phyloP scores from a whole-genome alignment of 306 rosid genomes.

The Senna siamea region DNA sequence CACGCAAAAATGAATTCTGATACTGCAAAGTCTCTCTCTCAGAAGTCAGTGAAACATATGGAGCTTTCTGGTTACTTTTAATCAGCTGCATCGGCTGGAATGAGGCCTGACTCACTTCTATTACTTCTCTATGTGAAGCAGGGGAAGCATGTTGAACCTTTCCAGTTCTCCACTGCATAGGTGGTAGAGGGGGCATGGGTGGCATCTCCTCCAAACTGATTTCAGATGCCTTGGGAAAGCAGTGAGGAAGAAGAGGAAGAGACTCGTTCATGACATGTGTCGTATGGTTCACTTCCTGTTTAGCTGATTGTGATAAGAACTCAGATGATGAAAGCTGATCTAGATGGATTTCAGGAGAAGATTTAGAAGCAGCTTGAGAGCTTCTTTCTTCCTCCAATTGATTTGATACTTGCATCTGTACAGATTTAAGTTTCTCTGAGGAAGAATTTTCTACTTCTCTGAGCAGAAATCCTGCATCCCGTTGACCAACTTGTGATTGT shows the following conservation, averaged over 20 bases:
- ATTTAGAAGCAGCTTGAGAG: constrained; percentile 38
- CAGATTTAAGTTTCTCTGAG: constrained; percentile 44
- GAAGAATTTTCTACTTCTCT: constrained; percentile 38
- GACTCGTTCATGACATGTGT: constrained; percentile 45
- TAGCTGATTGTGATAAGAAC: constrained; percentile 42
- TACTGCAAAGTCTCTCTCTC: constrained; percentile 39
- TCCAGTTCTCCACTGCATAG: constrained; percentile 94
- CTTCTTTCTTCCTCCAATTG: constrained; percentile 40
- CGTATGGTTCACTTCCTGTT: constrained; percentile 40
- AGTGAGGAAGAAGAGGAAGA: constrained; percentile 47
- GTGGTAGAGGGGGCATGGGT: constrained; percentile 98
- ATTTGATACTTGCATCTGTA: constrained; percentile 39
- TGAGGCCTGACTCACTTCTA: constrained; percentile 40
- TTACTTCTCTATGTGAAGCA: constrained; percentile 43
- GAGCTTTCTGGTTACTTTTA: constrained; percentile 47
- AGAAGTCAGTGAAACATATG: constrained; percentile 44
- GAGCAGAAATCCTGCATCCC: constrained; percentile 35
- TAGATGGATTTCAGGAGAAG: constrained; percentile 42
- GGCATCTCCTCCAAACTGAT: constrained; percentile 67
- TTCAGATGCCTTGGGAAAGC: constrained; percentile 48
- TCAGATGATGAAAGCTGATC: constrained; percentile 43
- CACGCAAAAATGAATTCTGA: constrained; percentile 54
- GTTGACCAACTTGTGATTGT: constrained; percentile 45
- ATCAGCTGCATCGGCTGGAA: constrained; percentile 43
- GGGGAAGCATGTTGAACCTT: constrained; percentile 57